Conservation (phyloP, 441 rosid species). For the Capsella rubella region DNA sequence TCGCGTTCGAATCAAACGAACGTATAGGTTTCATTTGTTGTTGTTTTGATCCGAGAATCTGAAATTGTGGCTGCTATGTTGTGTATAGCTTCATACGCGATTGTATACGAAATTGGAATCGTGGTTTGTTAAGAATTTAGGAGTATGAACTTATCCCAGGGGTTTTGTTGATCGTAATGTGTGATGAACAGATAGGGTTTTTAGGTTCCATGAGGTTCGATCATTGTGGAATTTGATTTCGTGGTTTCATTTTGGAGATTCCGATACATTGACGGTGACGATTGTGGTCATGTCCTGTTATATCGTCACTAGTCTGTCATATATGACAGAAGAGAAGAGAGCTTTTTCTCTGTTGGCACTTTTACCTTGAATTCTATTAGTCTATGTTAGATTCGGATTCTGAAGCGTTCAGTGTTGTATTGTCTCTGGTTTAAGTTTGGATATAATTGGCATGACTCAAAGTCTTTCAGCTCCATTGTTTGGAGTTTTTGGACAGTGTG, state of each 20-base stretch:
- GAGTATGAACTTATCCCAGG: conserved; percentile 23
- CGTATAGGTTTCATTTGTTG: not conserved
- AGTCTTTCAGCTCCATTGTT: not conserved
- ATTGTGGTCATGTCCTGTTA: conserved; percentile 12
- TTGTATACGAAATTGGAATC: conserved; percentile 24
- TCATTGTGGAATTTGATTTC: conserved; percentile 18
- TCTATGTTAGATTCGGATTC: conserved; percentile 14
- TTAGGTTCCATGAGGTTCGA: conserved; percentile 4
- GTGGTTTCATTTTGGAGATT: conserved; percentile 7
- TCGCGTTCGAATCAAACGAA: conserved; percentile 18
- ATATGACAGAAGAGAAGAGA: conserved; percentile 27
- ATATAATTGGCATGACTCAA: too few species aligned
- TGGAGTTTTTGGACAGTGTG: conserved; percentile 3
- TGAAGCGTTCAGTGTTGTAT: not conserved
- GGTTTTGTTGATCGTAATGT: conserved; percentile 33
- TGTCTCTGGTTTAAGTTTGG: too few species aligned
- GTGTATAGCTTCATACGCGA: not conserved
- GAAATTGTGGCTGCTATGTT: not conserved
- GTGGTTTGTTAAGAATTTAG: conserved; percentile 13
- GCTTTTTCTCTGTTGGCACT: conserved; percentile 1
- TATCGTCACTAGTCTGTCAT: conserved; percentile 4
- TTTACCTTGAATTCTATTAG: conserved; percentile 5
- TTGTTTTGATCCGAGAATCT: conserved; percentile 27
- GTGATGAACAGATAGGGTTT: conserved; percentile 22
- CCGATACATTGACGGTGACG: conserved; percentile 12